Evolutionary conservation across 2,329 filamentous ascomycete genomes (phyloP), one percentile per base, ranked within the genome.

Genomic region (Cryphonectria japonica): DNA sequence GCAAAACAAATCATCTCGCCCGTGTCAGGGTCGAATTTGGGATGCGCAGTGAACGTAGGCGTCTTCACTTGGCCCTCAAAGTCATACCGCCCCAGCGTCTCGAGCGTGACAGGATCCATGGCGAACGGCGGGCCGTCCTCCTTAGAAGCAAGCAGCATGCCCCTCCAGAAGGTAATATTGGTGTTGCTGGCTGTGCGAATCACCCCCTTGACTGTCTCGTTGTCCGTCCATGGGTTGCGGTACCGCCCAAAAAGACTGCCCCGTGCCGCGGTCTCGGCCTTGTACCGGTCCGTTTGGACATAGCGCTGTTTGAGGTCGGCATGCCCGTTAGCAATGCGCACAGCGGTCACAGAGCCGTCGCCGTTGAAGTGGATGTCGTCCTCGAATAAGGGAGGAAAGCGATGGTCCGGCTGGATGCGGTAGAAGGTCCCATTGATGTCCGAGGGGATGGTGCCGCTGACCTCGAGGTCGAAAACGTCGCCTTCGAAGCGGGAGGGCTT

Each of bases 111-210:
- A 0, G 85, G 85, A 70, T 87, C 83, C 82, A 87, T 80, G 0
- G 85, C 84, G 72, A 82, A 87, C 0, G 85, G 85, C 19, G 84
- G 84, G 0, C 83, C 82, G 70, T 86, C 84, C 69, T 90, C 88
- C 74, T 89, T 90, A 67, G 80, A 82, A 0, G 87, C 87, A 5
- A 89, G 79, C 70, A 89, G 75, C 63, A 86, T 82, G 0, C 87
- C 87, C 9, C 86, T 80, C 84, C 86, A 90, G 75, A 85, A 88
- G 1, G 86, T 80, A n/a, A 90, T 79, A 70, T 90, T 90, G 1
- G 88, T 90, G 73, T 90, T 90, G 3, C 85, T 83, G 0, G 86
- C 86, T 0, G 86, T 89, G 32, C 87, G 80, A 57, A 89, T 86
- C 6, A 88, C 83, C 1, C 85, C 85, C 66, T 83, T 83, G 7